Conservation (phyloP, 345 rosid genomes). For the Arabis hirsuta region DNA sequence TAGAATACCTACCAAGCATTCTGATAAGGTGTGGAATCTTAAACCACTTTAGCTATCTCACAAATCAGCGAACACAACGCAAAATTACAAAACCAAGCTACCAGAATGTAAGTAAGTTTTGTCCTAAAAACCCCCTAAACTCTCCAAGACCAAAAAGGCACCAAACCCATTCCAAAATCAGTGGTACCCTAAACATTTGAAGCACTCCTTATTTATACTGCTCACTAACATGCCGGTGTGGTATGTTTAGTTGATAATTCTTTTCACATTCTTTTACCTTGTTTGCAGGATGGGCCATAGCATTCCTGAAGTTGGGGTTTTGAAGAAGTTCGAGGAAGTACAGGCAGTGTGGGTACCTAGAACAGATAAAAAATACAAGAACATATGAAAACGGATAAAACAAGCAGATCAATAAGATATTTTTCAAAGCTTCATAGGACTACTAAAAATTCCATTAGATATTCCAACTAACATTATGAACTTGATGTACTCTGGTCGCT, state of each 20-base stretch:
- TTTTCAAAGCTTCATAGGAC: neutral
- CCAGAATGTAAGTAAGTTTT: neutral
- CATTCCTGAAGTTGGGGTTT: conserved; percentile 86
- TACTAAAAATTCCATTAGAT: neutral
- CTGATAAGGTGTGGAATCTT: neutral
- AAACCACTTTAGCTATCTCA: conserved; percentile 11
- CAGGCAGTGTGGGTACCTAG: conserved; percentile 98
- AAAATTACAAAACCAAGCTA: conserved; percentile 28
- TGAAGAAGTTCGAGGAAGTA: conserved; percentile 95
- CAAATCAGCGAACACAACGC: neutral
- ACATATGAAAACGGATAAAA: conserved; percentile 7
- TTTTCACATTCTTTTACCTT: conserved; percentile 57
- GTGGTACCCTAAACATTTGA: conserved; percentile 9
- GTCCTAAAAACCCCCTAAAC: conserved; percentile 16
- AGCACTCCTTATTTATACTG: neutral
- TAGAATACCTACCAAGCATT: neutral
- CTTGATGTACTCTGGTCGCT: conserved; percentile 85
- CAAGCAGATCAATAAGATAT: neutral
- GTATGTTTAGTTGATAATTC: conserved; percentile 1
- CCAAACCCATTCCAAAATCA: conserved; percentile 17
- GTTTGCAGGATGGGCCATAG: conserved; percentile 97
- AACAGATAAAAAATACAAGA: conserved; percentile 39
- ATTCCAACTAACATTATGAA: conserved; percentile 77
- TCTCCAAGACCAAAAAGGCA: neutral
- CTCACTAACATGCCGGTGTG: conserved; percentile 12